A percentile compares a stretch with the other conserved stretches of the same genome.
These are phyloP conservation scores for Lactifluus hygrophoroides DNA, from an alignment of 768 basidiomycete species.

Conservation along the genomic window DNA sequence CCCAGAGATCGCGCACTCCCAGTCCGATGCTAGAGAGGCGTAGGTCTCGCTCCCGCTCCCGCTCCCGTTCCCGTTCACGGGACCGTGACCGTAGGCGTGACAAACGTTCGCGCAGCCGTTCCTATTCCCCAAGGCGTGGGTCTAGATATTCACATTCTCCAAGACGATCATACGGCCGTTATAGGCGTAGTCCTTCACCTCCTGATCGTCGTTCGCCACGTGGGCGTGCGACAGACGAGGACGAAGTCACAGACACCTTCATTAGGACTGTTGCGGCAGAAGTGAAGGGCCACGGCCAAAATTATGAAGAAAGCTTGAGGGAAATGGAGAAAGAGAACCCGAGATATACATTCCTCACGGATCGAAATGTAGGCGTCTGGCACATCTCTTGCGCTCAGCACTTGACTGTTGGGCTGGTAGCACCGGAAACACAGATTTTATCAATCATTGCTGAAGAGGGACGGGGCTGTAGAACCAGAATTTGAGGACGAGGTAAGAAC, in stretches of 20 bases:
- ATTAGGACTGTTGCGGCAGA: slow-evolving; percentile 81
- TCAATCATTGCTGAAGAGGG: slow-evolving; percentile 55
- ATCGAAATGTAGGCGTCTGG: slow-evolving; percentile 8
- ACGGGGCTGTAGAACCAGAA: slow-evolving; percentile 47
- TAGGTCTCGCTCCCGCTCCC: slow-evolving; percentile 29
- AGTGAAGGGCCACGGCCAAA: slow-evolving; percentile 69
- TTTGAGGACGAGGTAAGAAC: slow-evolving; percentile 68
- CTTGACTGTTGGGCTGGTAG: slow-evolving; percentile 29
- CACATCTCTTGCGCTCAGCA: slow-evolving; percentile 11
- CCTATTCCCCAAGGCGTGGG: slow-evolving; percentile 34
- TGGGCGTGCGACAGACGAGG: slow-evolving; percentile 40
- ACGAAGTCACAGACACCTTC: slow-evolving; percentile 73
- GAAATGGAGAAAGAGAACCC: slow-evolving; percentile 74
- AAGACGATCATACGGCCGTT: slow-evolving; percentile 28
- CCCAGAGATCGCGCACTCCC: slow-evolving; percentile 23
- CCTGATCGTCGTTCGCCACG: slow-evolving; percentile 31
- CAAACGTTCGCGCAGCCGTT: slow-evolving; percentile 27
- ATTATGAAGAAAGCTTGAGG: slow-evolving; percentile 66
- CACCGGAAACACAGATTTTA: slow-evolving; percentile 67
- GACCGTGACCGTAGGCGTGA: slow-evolving; percentile 28
- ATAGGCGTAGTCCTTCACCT: slow-evolving; percentile 39
- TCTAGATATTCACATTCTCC: slow-evolving; percentile 35
- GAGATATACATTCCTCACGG: slow-evolving; percentile 69
- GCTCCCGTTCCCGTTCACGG: slow-evolving; percentile 21
- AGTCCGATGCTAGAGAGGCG: slow-evolving; percentile 29